A percentile compares a stretch with the other conserved stretches of the same genome.
These are phyloP conservation scores for Vigna radiata DNA, from an alignment of 306 rosid species.

Conservation along the genomic window DNA sequence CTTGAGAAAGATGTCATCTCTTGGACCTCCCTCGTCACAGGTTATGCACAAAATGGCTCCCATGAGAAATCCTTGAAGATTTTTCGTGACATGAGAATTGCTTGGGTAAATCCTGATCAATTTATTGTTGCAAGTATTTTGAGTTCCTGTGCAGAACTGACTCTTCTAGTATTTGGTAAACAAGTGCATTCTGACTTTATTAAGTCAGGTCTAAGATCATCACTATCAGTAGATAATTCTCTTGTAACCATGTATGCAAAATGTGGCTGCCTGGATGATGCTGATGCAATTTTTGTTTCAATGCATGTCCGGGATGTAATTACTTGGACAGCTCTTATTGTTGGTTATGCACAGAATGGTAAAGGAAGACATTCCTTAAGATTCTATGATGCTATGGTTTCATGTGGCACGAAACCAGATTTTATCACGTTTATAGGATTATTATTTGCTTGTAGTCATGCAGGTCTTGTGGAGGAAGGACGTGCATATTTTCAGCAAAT, in stretches of 20 bases:
- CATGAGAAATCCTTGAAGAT: constrained; percentile 67
- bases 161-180: constrained; percentile 78
- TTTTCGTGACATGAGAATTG: constrained; percentile 77
- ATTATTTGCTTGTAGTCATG: constrained; percentile 94
- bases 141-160: constrained; percentile 83
- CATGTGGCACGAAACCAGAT: constrained; percentile 75
- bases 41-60: constrained; percentile 73
- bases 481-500: constrained; percentile 66
- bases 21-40: constrained; percentile 92
- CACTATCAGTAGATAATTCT: constrained; percentile 74
- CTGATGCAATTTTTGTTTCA: constrained; percentile 62
- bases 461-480: constrained; percentile 78
- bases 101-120: constrained; percentile 71
- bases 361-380: constrained; percentile 77
- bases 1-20: constrained; percentile 82
- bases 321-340: constrained; percentile 91
- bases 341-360: constrained; percentile 92
- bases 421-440: constrained; percentile 86
- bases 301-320: constrained; percentile 71
- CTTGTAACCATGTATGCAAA: constrained; percentile 88
- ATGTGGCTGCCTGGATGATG: constrained; percentile 90
- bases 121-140: constrained; percentile 71
- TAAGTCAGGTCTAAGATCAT: constrained; percentile 66
- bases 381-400: constrained; percentile 79
- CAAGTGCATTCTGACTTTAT: constrained; percentile 76